Conservation (phyloP, 305 asterid genomes). For the Solanum hybrid region DNA sequence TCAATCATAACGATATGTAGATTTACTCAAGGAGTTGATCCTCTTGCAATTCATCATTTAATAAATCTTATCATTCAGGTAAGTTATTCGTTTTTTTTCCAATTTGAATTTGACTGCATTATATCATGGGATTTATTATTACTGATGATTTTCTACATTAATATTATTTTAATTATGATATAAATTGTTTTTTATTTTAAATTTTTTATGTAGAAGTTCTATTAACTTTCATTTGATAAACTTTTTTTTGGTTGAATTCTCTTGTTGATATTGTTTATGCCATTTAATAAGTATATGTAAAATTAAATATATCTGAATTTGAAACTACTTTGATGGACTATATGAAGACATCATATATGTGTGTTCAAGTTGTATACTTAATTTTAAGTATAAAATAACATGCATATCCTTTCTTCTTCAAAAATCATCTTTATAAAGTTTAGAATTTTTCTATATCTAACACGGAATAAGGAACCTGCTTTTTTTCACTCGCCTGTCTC, state of each 20-base stretch:
- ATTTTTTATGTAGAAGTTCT: neutral
- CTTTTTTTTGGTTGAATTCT: neutral
- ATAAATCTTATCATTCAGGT: too few species aligned
- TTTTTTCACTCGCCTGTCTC: neutral
- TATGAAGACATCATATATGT: neutral
- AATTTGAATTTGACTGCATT: neutral
- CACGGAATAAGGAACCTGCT: neutral
- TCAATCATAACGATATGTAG: neutral
- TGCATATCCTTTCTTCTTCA: neutral
- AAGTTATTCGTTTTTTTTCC: neutral
- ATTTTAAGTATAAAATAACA: too few species aligned
- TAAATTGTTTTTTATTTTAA: too few species aligned
- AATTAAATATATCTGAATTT: neutral
- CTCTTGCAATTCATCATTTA: neutral
- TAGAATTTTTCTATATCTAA: neutral
- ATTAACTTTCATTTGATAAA: neutral
- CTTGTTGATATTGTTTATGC: too few species aligned
- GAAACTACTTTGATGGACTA: neutral
- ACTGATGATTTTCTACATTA: neutral
- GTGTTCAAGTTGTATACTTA: neutral
- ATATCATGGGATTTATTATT: too few species aligned
- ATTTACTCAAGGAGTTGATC: neutral
- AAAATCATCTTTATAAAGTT: too few species aligned
- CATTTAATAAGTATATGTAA: neutral
- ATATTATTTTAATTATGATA: too few species aligned